Evolutionary conservation across 2,329 filamentous ascomycete species (phyloP).

Genomic region (Fusarium denticulatum): DNA sequence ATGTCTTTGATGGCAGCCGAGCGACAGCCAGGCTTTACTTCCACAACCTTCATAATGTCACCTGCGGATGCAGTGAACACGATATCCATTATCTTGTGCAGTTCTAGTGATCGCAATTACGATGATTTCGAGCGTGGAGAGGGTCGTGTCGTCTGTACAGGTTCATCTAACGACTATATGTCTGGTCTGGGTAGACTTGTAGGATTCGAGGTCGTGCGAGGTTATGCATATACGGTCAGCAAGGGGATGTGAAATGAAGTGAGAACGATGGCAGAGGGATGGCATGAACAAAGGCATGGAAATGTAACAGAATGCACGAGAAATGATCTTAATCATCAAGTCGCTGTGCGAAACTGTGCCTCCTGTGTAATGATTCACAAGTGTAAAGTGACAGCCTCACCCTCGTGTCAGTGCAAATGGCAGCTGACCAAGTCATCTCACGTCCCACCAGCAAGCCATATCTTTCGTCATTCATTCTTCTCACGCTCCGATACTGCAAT

Average conservation of each 20-base stretch:
- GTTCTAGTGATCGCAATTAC: neutral
- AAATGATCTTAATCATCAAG: fast-evolving
- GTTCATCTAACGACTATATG: no score
- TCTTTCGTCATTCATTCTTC: neutral
- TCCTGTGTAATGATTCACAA: neutral
- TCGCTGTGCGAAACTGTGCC: neutral
- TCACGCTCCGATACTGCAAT: neutral
- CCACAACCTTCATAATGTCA: no score
- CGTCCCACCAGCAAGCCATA: neutral
- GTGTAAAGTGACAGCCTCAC: neutral
- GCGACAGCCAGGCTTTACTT: no score
- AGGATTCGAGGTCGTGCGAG: neutral
- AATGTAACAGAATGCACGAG: neutral
- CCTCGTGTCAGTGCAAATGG: neutral
- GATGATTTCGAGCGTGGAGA: neutral
- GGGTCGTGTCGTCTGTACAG: neutral
- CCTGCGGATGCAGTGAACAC: no score
- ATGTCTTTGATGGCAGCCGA: no score
- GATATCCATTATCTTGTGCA: neutral
- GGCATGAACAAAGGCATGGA: neutral
- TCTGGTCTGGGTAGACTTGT: fast-evolving
- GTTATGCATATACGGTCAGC: no score
- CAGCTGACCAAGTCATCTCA: neutral
- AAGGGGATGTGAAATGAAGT: fast-evolving
- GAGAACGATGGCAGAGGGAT: no score